A percentile compares a stretch with the other conserved stretches of the same genome.
Conservation (phyloP, 768 basidiomycete species). For the Russula griseocarnosa region DNA sequence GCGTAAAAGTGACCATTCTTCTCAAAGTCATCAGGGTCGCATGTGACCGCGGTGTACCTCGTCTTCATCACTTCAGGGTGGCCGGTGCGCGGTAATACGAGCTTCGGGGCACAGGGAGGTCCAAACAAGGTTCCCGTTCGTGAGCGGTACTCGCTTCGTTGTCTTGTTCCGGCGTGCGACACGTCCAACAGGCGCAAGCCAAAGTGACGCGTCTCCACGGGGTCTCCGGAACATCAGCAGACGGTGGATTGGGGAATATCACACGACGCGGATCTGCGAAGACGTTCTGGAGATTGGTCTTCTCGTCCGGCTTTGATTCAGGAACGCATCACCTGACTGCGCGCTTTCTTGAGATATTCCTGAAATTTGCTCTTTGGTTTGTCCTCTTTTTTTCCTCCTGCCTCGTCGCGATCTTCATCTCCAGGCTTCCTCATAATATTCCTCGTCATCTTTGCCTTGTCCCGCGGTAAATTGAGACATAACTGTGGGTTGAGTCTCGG, state of each 20-base stretch:
- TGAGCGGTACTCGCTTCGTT: constrained; percentile 78
- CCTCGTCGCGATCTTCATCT: constrained; percentile 22
- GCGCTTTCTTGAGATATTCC: constrained; percentile 13
- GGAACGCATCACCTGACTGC: constrained; percentile 9
- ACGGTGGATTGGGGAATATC: constrained; percentile 29
- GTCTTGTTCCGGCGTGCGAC: constrained; percentile 64
- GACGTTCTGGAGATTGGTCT: constrained; percentile 26
- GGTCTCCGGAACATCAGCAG: constrained; percentile 38
- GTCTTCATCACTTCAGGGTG: constrained; percentile 70
- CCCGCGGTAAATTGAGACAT: constrained; percentile 6
- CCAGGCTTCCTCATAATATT: neutral
- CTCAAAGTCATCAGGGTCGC: constrained; percentile 91
- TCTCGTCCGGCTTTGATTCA: constrained; percentile 37
- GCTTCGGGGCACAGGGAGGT: constrained; percentile 80
- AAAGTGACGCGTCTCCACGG: constrained; percentile 72
- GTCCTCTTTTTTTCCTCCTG: constrained; percentile 30
- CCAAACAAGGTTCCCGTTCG: constrained; percentile 86
- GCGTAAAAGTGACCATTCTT: constrained; percentile 77
- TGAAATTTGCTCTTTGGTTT: constrained; percentile 22
- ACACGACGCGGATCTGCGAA: constrained; percentile 24
- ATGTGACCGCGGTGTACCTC: constrained; percentile 86
- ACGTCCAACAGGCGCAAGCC: constrained; percentile 81
- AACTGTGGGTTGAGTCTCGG: constrained; percentile 13
- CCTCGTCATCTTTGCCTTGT: neutral
- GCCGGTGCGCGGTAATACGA: constrained; percentile 69